A percentile compares a stretch with the other conserved stretches of the same genome.
Conservation (phyloP, 2,329 filamentous ascomycete genomes). For the Fusarium sp. region DNA sequence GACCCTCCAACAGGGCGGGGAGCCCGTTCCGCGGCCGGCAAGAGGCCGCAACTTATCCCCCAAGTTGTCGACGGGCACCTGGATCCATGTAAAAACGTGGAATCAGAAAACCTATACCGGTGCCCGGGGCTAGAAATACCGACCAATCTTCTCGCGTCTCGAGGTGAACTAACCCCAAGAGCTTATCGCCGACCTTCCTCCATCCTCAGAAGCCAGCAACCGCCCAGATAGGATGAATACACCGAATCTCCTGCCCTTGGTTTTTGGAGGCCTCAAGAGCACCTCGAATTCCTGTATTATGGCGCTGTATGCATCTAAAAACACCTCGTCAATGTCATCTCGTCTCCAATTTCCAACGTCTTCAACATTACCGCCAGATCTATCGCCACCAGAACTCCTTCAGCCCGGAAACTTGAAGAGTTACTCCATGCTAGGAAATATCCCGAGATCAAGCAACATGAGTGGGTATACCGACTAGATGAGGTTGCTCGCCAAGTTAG, state of each 20-base stretch:
- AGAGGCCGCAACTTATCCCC: slow-evolving; percentile 4
- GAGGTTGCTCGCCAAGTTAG: slow-evolving; percentile 24
- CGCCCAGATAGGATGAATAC: slow-evolving; percentile 31
- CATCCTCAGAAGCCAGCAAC: background rate
- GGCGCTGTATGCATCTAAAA: slow-evolving; percentile 39
- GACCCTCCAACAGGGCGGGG: slow-evolving; percentile 18
- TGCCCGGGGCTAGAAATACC: slow-evolving; percentile 37
- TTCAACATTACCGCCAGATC: slow-evolving; percentile 40
- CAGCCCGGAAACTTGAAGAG: slow-evolving; percentile 26
- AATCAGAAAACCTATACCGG: background rate
- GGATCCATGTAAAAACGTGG: background rate
- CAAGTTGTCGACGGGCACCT: slow-evolving; percentile 3
- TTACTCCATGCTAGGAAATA: slow-evolving; percentile 34
- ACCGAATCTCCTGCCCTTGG: slow-evolving; percentile 32
- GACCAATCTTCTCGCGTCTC: background rate
- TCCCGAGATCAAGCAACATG: slow-evolving; percentile 34
- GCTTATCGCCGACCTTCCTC: background rate
- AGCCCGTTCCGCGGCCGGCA: slow-evolving; percentile 6
- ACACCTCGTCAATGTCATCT: slow-evolving; percentile 29
- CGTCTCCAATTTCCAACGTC: slow-evolving; percentile 32
- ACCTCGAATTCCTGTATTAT: slow-evolving; percentile 40
- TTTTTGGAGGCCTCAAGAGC: slow-evolving; percentile 39
- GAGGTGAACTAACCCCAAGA: background rate
- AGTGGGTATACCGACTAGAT: slow-evolving; percentile 33
- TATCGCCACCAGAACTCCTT: slow-evolving; percentile 27